Evolutionary conservation across 441 rosid species (phyloP).

Genomic region (Gossypium lobatum): DNA sequence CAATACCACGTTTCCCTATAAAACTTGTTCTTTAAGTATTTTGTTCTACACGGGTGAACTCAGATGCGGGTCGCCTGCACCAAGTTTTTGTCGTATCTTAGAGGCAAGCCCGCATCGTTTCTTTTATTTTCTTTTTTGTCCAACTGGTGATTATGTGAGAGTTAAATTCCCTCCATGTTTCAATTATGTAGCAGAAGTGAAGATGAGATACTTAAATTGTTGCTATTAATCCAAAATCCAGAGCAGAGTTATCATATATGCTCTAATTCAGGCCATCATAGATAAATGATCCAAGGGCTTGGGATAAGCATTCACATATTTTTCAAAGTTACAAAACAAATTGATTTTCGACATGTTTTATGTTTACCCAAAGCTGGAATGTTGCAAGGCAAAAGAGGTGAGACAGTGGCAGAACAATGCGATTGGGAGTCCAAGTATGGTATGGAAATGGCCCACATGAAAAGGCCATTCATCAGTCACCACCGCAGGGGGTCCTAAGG

Average conservation of each 20-base stretch:
- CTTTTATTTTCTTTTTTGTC: neutral
- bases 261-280: neutral
- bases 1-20: constrained; percentile 9
- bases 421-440: constrained; percentile 5
- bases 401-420: neutral
- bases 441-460: neutral
- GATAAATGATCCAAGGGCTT: neutral
- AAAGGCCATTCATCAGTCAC: neutral
- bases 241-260: neutral
- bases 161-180: neutral
- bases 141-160: neutral
- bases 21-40: neutral
- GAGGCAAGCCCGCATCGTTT: neutral
- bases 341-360: neutral
- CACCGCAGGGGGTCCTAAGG: neutral
- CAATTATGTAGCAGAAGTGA: neutral
- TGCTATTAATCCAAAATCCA: neutral
- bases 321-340: neutral
- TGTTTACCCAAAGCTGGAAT: constrained; percentile 20
- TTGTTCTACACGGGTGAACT: constrained; percentile 1
- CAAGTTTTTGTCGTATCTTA: neutral
- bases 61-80: neutral
- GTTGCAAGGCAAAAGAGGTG: neutral
- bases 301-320: neutral
- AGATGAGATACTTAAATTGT: no score